Evolutionary conservation across 225 moss, liverwort and hornwort species (phyloP), one percentile per base, ranked within the genome.

Genomic region (Rhytidiadelphus loreus): DNA sequence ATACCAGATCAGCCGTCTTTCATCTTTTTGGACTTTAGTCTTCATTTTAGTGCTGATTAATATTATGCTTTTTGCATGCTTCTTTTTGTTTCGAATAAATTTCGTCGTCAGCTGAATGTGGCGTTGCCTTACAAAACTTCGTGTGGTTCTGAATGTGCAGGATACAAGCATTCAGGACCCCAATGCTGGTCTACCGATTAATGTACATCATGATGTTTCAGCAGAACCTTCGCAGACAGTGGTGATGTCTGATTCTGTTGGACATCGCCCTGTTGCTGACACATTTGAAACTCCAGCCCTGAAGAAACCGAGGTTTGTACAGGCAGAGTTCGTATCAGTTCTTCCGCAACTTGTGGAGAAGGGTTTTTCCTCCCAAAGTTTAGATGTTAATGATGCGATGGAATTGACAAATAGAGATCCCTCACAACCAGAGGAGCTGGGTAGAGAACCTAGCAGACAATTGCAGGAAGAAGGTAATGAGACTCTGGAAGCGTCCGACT

Each of bases 291-390:
- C 87, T 86, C 96, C 95, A 81, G 94, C 90, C 85, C 93, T 88
- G 82, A 98, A 96, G 62, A 92, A 92, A 83, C 93, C 93, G 66
- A 96, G 94, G 22, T 89, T 95, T 87, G 56, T 93, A 53, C 93
- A 92, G 84, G 83, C 91, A 53, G 95, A 96, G 37, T 60, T 82
- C 65, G 83, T 72, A 66, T 68, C 90, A 56, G 69, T 77, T 58
- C 86, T 79, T 68, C 82, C 91, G 62, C 94, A 91, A 85, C 85
- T 46, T 65, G 69, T 84, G 72, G 92, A 90, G 68, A 88, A 84
- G 79, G 75, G 80, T 87, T 85, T 85, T 44, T 88, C 92, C n/a
- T 89, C 81, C 30, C 82, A 79, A 69, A 83, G 29, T 83, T 79
- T 86, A 84, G 92, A 87, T 61, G 68, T 83, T 33, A 86, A 73